Conservation (phyloP, 345 rosid genomes). For the Melastoma malabathricum region DNA sequence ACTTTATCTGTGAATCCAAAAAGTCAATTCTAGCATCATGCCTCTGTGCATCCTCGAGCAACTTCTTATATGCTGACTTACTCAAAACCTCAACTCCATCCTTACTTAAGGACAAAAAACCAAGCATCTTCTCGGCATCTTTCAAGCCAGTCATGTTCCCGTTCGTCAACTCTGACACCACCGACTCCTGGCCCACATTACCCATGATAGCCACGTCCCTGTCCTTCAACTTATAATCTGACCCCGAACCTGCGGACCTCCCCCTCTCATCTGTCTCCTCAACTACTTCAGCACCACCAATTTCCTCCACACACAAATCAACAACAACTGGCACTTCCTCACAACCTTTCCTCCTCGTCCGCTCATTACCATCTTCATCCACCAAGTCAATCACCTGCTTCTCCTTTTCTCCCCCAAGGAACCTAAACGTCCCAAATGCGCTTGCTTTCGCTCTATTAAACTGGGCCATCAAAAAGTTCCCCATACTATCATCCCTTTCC, state of each 20-base stretch:
- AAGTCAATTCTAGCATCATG: constrained; percentile 29
- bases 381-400: constrained; percentile 29
- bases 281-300: constrained; percentile 18
- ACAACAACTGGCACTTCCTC: constrained; percentile 31
- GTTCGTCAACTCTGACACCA: constrained; percentile 23
- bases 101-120: constrained; percentile 24
- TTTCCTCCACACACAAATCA: constrained; percentile 45
- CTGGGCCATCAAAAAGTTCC: constrained; percentile 16
- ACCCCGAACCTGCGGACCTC: constrained; percentile 7
- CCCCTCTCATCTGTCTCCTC: constrained; percentile 13
- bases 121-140: constrained; percentile 28
- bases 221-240: constrained; percentile 13
- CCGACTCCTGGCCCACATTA: constrained; percentile 12
- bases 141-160: constrained; percentile 25
- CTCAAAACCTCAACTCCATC: constrained; percentile 24
- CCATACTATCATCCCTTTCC: constrained; percentile 18
- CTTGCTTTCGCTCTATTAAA: constrained; percentile 23
- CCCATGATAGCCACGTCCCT: constrained; percentile 15
- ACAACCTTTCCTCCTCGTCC: not conserved
- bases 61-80: constrained; percentile 41
- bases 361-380: constrained; percentile 15
- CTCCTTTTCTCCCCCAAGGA: constrained; percentile 18
- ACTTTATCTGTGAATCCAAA: constrained; percentile 46
- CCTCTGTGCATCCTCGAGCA: constrained; percentile 41
- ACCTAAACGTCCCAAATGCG: constrained; percentile 34